Conservation (phyloP, 23 red algal genomes). For the Cyanidioschyzon merolae region DNA sequence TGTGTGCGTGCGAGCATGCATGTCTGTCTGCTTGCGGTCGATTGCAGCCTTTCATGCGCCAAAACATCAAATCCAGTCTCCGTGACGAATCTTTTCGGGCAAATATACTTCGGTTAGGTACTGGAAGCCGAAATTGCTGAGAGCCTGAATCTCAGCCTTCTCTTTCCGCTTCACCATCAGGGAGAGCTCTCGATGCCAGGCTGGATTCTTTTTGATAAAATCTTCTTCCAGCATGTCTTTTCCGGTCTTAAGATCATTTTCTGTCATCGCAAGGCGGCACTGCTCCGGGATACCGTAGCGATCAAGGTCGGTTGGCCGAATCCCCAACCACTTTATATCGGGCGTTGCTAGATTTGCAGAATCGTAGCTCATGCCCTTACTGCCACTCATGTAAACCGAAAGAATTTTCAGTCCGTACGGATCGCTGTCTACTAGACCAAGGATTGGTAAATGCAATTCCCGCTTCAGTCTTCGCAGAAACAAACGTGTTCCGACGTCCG, state of each 20-base stretch:
- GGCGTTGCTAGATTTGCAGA: slow-evolving; percentile 83
- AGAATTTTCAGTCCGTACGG: slow-evolving; percentile 91
- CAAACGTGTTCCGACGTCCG: slow-evolving; percentile 74
- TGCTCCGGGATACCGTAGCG: slow-evolving; percentile 76
- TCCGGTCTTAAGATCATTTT: slow-evolving; percentile 88
- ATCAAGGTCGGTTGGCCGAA: slow-evolving; percentile 73
- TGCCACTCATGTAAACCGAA: slow-evolving; percentile 88
- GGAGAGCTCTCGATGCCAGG: slow-evolving; percentile 66
- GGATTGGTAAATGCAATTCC: slow-evolving; percentile 49
- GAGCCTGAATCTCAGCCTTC: slow-evolving; percentile 88
- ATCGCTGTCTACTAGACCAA: slow-evolving; percentile 89
- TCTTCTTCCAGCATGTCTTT: slow-evolving; percentile 84
- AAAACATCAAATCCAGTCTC: slow-evolving; percentile 65
- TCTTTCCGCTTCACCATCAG: slow-evolving; percentile 89
- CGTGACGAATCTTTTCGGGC: slow-evolving; percentile 56
- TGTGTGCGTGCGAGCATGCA: too few species aligned
- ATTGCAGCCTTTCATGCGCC: too few species aligned
- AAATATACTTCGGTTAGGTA: slow-evolving; percentile 77
- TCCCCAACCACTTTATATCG: slow-evolving; percentile 90
- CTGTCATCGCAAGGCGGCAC: slow-evolving; percentile 76
- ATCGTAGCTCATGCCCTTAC: slow-evolving; percentile 93
- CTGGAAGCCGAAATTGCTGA: slow-evolving; percentile 85
- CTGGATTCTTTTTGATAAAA: slow-evolving; percentile 75
- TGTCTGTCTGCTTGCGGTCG: too few species aligned
- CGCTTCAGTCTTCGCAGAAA: slow-evolving; percentile 54